phyloP scores from a whole-genome alignment of 371 early-diverging fungal genomes.

The Mortierella sp. region DNA sequence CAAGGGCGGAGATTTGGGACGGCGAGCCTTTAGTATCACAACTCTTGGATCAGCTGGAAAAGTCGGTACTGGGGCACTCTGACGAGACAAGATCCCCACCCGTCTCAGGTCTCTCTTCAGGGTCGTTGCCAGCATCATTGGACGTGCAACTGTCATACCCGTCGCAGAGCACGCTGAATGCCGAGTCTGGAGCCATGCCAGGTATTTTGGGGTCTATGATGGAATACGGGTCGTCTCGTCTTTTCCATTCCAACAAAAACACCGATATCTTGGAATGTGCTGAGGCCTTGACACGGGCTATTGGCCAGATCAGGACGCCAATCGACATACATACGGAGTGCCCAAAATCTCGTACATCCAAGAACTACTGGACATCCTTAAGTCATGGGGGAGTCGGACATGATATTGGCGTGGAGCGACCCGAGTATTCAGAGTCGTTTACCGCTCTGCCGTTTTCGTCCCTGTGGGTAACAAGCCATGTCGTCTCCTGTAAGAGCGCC shows the following conservation, averaged over 20 bases:
- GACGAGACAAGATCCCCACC: constrained; percentile 18
- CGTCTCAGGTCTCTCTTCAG: neutral
- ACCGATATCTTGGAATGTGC: constrained; percentile 41
- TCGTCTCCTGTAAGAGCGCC: constrained; percentile 53
- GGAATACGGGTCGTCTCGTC: constrained; percentile 37
- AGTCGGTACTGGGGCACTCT: constrained; percentile 39
- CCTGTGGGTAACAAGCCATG: constrained; percentile 49
- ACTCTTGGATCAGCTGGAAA: constrained; percentile 34
- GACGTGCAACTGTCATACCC: constrained; percentile 7
- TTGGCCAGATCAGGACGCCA: constrained; percentile 41
- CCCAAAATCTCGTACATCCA: neutral
- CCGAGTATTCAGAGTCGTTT: neutral
- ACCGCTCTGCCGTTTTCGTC: constrained; percentile 20
- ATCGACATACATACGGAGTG: neutral
- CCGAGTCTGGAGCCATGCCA: constrained; percentile 1
- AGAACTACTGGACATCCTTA: neutral
- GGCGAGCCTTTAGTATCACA: constrained; percentile 46
- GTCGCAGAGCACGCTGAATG: constrained; percentile 1
- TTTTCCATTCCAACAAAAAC: constrained; percentile 42
- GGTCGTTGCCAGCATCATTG: neutral
- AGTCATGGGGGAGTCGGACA: neutral
- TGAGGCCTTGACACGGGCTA: constrained; percentile 43
- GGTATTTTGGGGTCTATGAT: constrained; percentile 44
- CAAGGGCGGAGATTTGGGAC: constrained; percentile 32
- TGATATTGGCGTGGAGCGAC: neutral